Evolutionary conservation across 2,329 filamentous ascomycete species (phyloP).

Genomic region (Hymenoscyphus fraxineus): DNA sequence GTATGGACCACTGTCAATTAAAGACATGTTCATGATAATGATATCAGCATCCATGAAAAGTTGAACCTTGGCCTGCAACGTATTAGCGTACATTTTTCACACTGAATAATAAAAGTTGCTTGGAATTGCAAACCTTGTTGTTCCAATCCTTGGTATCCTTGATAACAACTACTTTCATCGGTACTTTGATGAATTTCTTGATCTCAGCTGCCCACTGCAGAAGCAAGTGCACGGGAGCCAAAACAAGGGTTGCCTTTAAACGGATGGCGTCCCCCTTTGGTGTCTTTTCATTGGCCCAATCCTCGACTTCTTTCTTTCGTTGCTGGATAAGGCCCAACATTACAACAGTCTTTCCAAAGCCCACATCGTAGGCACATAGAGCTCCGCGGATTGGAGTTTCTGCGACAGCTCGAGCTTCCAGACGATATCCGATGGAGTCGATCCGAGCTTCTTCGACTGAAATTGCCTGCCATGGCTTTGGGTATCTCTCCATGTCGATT

Average conservation of each 20-base stretch:
- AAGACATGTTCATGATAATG: conserved; percentile 49
- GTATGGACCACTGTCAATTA: conserved; percentile 48
- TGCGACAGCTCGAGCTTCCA: conserved; percentile 49
- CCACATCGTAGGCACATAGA: conserved; percentile 60
- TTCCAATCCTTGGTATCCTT: no score
- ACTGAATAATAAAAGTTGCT: not conserved
- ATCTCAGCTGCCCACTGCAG: conserved; percentile 52
- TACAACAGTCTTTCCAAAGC: conserved; percentile 64
- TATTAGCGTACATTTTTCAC: not conserved
- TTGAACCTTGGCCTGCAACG: conserved; percentile 32
- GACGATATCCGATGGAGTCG: conserved; percentile 50
- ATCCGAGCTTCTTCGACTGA: conserved; percentile 55
- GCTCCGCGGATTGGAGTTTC: conserved; percentile 50
- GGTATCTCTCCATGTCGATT: conserved; percentile 43
- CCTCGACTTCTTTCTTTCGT: conserved; percentile 34
- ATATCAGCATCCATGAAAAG: conserved; percentile 49
- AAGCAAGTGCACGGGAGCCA: conserved; percentile 53
- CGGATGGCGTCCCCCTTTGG: conserved; percentile 26
- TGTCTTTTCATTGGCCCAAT: not conserved
- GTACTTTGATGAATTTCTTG: conserved; percentile 31
- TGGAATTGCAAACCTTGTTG: no score
- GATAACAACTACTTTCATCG: no score
- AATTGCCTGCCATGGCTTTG: conserved; percentile 36
- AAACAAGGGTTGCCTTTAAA: conserved; percentile 54
- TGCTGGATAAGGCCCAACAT: conserved; percentile 53